Evolutionary conservation across 83 land plant genomes (phyloP).

Genomic region (Isoetes engelmannii): DNA sequence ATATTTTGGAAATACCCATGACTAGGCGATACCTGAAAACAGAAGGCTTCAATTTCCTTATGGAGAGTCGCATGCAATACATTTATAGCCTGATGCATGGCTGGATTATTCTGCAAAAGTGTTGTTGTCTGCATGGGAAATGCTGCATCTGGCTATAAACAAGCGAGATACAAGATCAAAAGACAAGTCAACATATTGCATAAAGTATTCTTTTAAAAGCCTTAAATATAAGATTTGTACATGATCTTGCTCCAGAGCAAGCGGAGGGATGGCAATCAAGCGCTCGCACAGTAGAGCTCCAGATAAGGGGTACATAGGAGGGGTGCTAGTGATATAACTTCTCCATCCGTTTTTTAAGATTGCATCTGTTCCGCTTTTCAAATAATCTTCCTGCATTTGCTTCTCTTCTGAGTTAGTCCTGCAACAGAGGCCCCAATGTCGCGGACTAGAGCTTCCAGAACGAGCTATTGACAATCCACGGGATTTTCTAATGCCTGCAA

Average conservation of each 20-base stretch:
- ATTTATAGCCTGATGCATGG: slow-evolving; percentile 40
- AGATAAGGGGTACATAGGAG: slow-evolving; percentile 54
- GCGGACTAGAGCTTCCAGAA: slow-evolving; percentile 97
- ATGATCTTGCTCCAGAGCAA: slow-evolving; percentile 81
- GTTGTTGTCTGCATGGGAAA: slow-evolving; percentile 69
- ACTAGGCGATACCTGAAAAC: slow-evolving; percentile 50
- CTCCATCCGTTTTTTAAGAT: slow-evolving; percentile 66
- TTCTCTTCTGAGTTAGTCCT: slow-evolving; percentile 47
- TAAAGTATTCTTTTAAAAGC: background rate
- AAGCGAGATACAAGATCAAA: background rate
- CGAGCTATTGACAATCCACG: slow-evolving; percentile 78
- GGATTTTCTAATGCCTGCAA: slow-evolving; percentile 64
- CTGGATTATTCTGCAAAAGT: slow-evolving; percentile 34
- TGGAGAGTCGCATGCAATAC: slow-evolving; percentile 63
- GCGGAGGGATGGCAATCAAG: slow-evolving; percentile 66
- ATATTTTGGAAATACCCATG: too few species aligned
- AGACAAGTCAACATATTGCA: slow-evolving; percentile 6
- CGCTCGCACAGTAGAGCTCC: slow-evolving; percentile 61
- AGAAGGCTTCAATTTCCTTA: slow-evolving; percentile 88
- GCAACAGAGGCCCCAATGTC: slow-evolving; percentile 75
- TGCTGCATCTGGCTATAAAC: slow-evolving; percentile 78
- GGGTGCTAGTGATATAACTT: slow-evolving; percentile 39
- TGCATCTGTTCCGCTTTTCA: slow-evolving; percentile 42
- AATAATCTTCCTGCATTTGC: slow-evolving; percentile 38
- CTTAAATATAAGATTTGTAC: slow-evolving; percentile 26